These are phyloP conservation scores for Alternaria brassicae DNA, from an alignment of 2,329 filamentous ascomycete species.

Conservation along the genomic window DNA sequence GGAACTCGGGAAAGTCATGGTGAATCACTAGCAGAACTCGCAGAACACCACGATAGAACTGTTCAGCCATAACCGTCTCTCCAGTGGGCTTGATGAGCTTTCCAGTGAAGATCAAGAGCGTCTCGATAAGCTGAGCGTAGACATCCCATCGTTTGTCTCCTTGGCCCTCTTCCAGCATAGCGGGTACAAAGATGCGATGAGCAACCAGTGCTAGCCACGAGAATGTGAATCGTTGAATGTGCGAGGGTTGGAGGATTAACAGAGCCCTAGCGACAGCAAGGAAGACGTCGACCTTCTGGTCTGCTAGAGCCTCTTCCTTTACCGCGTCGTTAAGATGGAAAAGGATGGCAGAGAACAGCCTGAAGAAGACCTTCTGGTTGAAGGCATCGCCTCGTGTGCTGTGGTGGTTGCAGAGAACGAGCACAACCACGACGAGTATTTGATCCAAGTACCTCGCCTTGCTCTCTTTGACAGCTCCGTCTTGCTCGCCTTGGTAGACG, in stretches of 20 bases:
- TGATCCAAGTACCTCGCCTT: conserved; percentile 78
- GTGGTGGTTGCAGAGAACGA: conserved; percentile 87
- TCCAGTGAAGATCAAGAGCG: conserved; percentile 75
- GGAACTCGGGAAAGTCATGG: conserved; percentile 93
- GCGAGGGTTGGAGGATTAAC: conserved; percentile 74
- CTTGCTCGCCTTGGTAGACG: conserved; percentile 69
- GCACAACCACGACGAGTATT: conserved; percentile 75
- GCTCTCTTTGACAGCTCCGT: conserved; percentile 64
- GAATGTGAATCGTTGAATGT: conserved; percentile 83
- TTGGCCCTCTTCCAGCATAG: conserved; percentile 71
- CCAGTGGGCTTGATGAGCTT: conserved; percentile 79
- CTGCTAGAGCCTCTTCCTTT: conserved; percentile 51
- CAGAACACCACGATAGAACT: conserved; percentile 82
- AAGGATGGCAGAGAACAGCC: conserved; percentile 83
- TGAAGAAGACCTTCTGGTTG: conserved; percentile 89
- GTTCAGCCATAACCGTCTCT: conserved; percentile 73
- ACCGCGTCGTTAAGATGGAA: conserved; percentile 72
- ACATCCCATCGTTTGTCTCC: conserved; percentile 71
- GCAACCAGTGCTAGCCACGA: conserved; percentile 83
- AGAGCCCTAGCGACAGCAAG: conserved; percentile 75
- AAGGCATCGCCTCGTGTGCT: conserved; percentile 80
- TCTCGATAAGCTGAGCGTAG: conserved; percentile 76
- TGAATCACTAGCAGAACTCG: conserved; percentile 86
- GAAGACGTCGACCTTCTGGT: conserved; percentile 73
- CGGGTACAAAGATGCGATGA: conserved; percentile 84